Conservation (phyloP, 371 early-diverging fungal genomes). For the Apophysomyces sp. region DNA sequence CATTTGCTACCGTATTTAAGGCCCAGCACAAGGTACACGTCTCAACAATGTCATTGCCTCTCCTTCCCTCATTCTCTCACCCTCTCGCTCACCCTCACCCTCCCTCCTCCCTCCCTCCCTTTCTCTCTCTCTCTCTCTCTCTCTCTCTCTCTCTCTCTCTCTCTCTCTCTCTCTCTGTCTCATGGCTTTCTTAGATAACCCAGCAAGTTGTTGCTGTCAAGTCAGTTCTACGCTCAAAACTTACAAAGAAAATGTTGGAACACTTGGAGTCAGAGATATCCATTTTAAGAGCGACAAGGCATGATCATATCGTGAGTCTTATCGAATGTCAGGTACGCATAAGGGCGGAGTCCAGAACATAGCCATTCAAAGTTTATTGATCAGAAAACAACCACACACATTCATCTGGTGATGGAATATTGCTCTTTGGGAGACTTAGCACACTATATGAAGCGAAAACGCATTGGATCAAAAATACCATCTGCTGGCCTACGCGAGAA, state of each 20-base stretch:
- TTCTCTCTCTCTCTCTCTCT: no score
- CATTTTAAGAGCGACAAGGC: constrained; percentile 81
- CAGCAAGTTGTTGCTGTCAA: no score
- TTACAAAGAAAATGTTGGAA: constrained; percentile 84
- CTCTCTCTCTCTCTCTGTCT: no score
- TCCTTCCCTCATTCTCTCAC: no score
- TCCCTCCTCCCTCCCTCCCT: no score
- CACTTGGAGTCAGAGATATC: constrained; percentile 91
- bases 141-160: no score
- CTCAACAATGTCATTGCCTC: no score
- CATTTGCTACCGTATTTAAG: constrained; percentile 93
- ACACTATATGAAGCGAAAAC: constrained; percentile 75
- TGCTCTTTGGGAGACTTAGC: constrained; percentile 92
- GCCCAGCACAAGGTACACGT: constrained; percentile 66
- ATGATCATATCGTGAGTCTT: no score
- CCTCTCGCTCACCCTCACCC: no score
- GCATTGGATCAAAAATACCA: constrained; percentile 37
- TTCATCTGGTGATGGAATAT: constrained; percentile 94
- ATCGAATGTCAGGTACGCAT: neutral
- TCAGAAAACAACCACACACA: constrained; percentile 34
- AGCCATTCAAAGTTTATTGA: no score
- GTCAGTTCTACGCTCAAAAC: constrained; percentile 80
- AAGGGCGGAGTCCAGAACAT: no score
- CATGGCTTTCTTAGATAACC: no score
- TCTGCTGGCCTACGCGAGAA: constrained; percentile 77